A percentile compares a stretch with the other conserved stretches of the same genome.
phyloP scores from a whole-genome alignment of 2,329 filamentous ascomycete species.

The Emergomyces orientalis region DNA sequence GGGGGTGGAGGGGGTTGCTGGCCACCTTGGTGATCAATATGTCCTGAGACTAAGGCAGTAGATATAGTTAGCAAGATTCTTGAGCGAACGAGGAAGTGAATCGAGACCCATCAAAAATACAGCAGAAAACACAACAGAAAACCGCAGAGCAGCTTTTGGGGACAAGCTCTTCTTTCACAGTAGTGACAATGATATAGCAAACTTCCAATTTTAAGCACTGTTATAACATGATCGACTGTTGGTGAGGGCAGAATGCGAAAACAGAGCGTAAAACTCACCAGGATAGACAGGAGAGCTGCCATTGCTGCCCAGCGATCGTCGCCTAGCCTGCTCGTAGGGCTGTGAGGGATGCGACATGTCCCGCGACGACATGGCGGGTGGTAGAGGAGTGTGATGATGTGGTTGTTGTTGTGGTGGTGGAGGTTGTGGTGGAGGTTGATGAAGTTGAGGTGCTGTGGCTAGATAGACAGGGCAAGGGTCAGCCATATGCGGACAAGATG shows the following conservation, averaged over 20 bases:
- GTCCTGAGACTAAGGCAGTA: constrained; percentile 8
- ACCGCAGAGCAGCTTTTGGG: neutral
- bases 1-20: constrained; percentile 27
- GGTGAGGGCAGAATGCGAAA: neutral
- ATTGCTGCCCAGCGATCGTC: constrained; percentile 30
- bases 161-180: neutral
- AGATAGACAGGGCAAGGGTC: constrained; percentile 5
- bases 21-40: constrained; percentile 19
- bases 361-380: constrained; percentile 18
- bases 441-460: neutral
- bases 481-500: constrained; percentile 9
- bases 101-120: neutral
- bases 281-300: constrained; percentile 28
- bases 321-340: constrained; percentile 26
- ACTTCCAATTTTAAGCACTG: neutral
- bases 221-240: neutral
- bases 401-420: neutral
- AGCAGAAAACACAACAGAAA: neutral
- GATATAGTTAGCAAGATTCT: constrained; percentile 7
- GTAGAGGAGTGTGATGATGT: neutral
- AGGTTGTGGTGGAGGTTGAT: neutral
- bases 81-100: neutral
- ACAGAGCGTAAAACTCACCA: constrained; percentile 24
- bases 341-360: constrained; percentile 30
- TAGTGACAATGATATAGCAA: neutral